phyloP scores from a whole-genome alignment of 208 protist species.

The Perkinsela sp. region DNA sequence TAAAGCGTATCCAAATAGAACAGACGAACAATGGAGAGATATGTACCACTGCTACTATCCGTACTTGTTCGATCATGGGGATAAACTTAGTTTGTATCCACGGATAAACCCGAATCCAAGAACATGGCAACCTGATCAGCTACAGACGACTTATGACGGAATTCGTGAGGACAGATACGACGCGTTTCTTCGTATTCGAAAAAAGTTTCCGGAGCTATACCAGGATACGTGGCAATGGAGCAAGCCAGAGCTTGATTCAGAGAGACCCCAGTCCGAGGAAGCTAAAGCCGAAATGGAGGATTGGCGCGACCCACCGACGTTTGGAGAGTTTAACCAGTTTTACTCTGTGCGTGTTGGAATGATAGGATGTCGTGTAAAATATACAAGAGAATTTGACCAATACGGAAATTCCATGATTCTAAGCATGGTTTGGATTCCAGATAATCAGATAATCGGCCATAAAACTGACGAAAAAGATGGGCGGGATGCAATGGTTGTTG shows the following conservation, averaged over 20 bases:
- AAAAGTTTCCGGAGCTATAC: constrained; percentile 70
- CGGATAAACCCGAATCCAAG: constrained; percentile 64
- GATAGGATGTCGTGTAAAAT: constrained; percentile 59
- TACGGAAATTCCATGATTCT: constrained; percentile 65
- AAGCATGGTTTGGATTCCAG: constrained; percentile 67
- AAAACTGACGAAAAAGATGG: constrained; percentile 33
- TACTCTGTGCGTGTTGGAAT: constrained; percentile 68
- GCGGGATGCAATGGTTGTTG: constrained; percentile 49
- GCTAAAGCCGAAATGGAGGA: constrained; percentile 47
- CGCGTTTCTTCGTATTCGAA: constrained; percentile 47
- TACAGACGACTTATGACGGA: constrained; percentile 69
- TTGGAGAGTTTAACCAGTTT: constrained; percentile 74
- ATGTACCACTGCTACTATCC: constrained; percentile 78
- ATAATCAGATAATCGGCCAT: constrained; percentile 66
- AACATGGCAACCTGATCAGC: constrained; percentile 55
- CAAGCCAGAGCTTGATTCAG: constrained; percentile 61
- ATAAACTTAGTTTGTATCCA: constrained; percentile 64
- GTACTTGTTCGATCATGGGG: constrained; percentile 66
- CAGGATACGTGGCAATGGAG: constrained; percentile 64
- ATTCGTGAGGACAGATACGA: constrained; percentile 76
- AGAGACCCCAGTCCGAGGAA: constrained; percentile 72
- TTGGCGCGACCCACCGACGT: constrained; percentile 67
- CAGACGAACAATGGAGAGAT: constrained; percentile 57
- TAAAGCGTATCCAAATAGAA: constrained; percentile 49
- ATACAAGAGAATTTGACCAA: constrained; percentile 69